A percentile compares a stretch with the other conserved stretches of the same genome.
Evolutionary conservation across 2,329 filamentous ascomycete genomes (phyloP).

Genomic region (Fonsecaea pedrosoi): DNA sequence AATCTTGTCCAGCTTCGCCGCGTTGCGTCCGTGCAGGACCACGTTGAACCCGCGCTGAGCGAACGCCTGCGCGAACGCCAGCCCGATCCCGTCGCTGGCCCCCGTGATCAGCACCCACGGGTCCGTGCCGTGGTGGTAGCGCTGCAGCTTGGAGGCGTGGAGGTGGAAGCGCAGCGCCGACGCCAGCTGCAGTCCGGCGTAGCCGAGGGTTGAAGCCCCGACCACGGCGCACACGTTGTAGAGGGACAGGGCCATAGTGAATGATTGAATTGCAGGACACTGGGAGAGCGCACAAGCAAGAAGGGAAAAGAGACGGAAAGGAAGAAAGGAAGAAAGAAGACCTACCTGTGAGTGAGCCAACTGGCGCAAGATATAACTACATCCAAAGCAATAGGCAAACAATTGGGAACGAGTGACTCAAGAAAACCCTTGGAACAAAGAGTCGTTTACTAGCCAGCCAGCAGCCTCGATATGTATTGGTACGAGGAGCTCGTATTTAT

Average conservation of each 20-base stretch:
- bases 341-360: background rate
- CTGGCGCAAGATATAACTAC: too few species aligned
- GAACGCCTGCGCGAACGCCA: slow-evolving; percentile 59
- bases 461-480: too few species aligned
- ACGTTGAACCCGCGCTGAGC: slow-evolving; percentile 62
- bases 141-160: slow-evolving; percentile 21
- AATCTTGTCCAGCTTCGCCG: slow-evolving; percentile 55
- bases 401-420: too few species aligned
- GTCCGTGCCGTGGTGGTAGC: slow-evolving; percentile 20
- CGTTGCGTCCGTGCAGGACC: slow-evolving; percentile 64
- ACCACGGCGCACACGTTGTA: slow-evolving; percentile 19
- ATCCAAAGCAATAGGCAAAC: too few species aligned
- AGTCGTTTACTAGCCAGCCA: too few species aligned
- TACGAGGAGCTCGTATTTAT: too few species aligned
- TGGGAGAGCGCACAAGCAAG: too few species aligned
- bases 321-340: too few species aligned
- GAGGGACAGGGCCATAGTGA: background rate
- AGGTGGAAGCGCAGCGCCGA: slow-evolving; percentile 19
- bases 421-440: too few species aligned
- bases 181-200: slow-evolving; percentile 1
- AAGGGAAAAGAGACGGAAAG: background rate
- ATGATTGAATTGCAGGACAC: too few species aligned
- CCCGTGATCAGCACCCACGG: slow-evolving; percentile 62
- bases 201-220: slow-evolving; percentile 13
- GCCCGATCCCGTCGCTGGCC: slow-evolving; percentile 63